Conservation (phyloP, 768 basidiomycete genomes). For the Crassisporium funariophilum region DNA sequence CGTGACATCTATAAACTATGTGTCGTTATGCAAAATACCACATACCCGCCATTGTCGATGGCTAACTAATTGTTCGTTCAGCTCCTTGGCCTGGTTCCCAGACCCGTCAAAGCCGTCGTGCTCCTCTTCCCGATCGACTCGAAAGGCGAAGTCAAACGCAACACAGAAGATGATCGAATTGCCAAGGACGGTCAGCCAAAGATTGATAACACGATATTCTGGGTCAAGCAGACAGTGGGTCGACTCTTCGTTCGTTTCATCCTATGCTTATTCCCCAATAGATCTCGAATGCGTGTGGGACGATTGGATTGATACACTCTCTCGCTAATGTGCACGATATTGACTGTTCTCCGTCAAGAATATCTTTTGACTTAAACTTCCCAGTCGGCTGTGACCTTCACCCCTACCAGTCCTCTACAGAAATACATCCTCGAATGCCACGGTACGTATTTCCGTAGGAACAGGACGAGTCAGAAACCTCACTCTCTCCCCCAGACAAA, state of each 20-base stretch:
- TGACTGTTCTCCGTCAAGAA: background rate
- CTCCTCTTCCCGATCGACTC: conserved; percentile 78
- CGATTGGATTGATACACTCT: conserved; percentile 84
- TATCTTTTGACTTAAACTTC: background rate
- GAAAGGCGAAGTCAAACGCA: conserved; percentile 47
- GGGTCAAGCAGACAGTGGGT: conserved; percentile 88
- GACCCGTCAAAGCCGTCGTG: conserved; percentile 81
- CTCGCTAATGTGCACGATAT: conserved; percentile 69
- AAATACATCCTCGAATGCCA: conserved; percentile 67
- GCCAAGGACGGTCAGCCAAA: conserved; percentile 42
- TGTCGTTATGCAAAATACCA: background rate
- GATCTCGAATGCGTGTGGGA: conserved; percentile 87
- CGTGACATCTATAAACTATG: background rate
- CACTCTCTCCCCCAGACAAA: conserved; percentile 44
- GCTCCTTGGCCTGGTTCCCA: conserved; percentile 69
- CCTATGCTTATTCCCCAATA: conserved; percentile 28
- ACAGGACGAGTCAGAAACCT: conserved; percentile 1
- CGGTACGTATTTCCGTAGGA: conserved; percentile 37
- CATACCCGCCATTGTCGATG: no score
- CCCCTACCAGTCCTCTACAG: conserved; percentile 59
- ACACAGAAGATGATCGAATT: conserved; percentile 62
- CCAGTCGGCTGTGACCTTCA: conserved; percentile 60
- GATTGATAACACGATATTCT: conserved; percentile 71
- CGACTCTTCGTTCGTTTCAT: background rate
- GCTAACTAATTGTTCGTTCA: no score